Conservation (phyloP, 805 yeast genomes). For the Metschnikowia similis region DNA sequence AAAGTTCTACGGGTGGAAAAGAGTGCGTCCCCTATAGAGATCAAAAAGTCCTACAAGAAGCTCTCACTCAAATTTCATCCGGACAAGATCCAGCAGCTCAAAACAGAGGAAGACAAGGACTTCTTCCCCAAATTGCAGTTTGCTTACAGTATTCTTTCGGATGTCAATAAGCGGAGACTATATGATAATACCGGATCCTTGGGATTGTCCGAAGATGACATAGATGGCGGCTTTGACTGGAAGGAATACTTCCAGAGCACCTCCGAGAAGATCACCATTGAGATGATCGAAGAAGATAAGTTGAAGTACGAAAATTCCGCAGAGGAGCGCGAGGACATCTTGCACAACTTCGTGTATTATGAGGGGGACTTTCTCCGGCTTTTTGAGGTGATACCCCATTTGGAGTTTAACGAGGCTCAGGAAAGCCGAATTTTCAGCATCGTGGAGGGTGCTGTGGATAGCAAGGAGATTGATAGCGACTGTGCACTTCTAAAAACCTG, state of each 20-base stretch:
- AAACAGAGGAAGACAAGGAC: slow-evolving; percentile 18
- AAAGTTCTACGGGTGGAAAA: slow-evolving; percentile 41
- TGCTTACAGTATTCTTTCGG: slow-evolving; percentile 66
- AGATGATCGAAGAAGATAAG: slow-evolving; percentile 66
- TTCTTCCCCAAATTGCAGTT: slow-evolving; percentile 67
- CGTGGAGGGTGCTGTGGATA: slow-evolving; percentile 41
- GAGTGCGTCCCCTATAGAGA: slow-evolving; percentile 45
- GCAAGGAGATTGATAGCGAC: slow-evolving; percentile 31
- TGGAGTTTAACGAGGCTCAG: slow-evolving; percentile 55
- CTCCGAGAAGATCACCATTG: slow-evolving; percentile 52
- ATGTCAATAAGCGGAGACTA: slow-evolving; percentile 47
- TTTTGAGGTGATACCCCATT: slow-evolving; percentile 75
- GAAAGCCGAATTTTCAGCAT: slow-evolving; percentile 57
- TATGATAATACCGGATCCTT: slow-evolving; percentile 72
- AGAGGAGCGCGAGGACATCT: slow-evolving; percentile 61
- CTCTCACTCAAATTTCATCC: slow-evolving; percentile 25
- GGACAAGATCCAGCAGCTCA: slow-evolving; percentile 25
- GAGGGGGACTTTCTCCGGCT: slow-evolving; percentile 67
- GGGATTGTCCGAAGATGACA: slow-evolving; percentile 22
- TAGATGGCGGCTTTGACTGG: slow-evolving; percentile 50
- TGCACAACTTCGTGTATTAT: slow-evolving; percentile 50
- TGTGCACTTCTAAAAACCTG: slow-evolving; percentile 37
- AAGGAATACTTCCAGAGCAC: slow-evolving; percentile 48
- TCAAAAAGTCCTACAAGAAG: slow-evolving; percentile 49
- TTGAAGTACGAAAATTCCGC: slow-evolving; percentile 55